phyloP scores from a whole-genome alignment of 352 stramenopile species.

The Pythium monospermum region DNA sequence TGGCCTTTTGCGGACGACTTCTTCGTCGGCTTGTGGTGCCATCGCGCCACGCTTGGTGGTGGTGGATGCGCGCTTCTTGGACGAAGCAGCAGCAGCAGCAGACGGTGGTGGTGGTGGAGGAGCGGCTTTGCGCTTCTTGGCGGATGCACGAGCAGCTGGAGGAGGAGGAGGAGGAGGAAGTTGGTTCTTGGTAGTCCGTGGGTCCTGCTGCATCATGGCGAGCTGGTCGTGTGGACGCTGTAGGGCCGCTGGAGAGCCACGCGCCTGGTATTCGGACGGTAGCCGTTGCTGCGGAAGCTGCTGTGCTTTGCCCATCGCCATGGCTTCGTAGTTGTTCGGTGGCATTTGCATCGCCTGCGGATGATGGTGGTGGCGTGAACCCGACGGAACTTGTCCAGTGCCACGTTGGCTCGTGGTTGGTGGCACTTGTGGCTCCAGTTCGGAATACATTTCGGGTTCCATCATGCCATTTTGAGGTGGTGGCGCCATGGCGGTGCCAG shows the following conservation, averaged over 20 bases:
- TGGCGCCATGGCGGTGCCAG: background rate
- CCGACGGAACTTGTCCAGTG: no score
- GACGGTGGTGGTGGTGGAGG: background rate
- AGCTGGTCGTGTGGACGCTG: background rate
- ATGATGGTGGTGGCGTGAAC: background rate
- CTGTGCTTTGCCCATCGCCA: background rate
- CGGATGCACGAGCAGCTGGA: no score
- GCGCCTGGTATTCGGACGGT: background rate
- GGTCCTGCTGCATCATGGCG: background rate
- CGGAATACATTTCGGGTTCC: no score
- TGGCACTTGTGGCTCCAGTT: no score
- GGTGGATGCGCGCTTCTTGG: background rate
- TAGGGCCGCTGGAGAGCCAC: background rate
- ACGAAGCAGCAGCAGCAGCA: background rate
- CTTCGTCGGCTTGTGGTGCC: background rate
- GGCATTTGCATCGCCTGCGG: constrained; percentile 8
- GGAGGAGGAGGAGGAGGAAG: no score
- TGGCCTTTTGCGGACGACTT: background rate
- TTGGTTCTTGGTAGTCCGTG: background rate
- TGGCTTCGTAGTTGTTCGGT: background rate
- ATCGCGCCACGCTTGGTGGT: background rate
- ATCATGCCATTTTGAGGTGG: background rate
- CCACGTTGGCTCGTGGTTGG: no score
- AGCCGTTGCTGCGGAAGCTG: constrained; percentile 2
- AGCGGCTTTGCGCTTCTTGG: constrained; percentile 23